Evolutionary conservation across 441 rosid species (phyloP), one percentile per base, ranked within the genome.

Genomic region (Pelargonium cotyledonis): DNA sequence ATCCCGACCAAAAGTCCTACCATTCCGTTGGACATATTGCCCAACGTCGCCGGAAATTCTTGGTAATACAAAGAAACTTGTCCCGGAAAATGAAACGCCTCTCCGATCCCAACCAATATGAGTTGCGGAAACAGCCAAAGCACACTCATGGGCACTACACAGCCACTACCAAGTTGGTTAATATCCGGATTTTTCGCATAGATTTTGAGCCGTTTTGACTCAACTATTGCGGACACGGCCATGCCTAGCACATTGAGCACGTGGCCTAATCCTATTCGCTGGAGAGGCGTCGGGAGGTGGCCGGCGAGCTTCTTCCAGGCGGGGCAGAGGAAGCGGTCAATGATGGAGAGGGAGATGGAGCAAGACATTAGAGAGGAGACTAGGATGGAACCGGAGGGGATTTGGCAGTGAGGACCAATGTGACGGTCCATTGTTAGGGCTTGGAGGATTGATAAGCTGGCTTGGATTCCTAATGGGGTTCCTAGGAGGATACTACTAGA

Each of bases 31-130:
- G 91, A 79, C 0, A 84, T 84, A 63, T 80, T 84, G 5, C 69
- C 58, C 69, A 90, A 47, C 0, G 88, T 78, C 65, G 14, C 73
- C 0, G 90, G 96, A 35, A 88, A 90, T 53, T 90, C 88, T 68
- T 83, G 93, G 67, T 86, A 83, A 65, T 76, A 86, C 5, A 88
- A 40, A 2, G 82, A 71, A 19, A 81, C 85, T 69, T 85, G 86
- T 61, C 88, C 89, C 0, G 91, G 91, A 47, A 76, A 77, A 72
- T 84, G 84, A 31, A 84, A 85, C 38, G 88, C 85, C 65, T 84
- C 85, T 57, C 83, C 88, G 0, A 89, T 73, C 15, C 90, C 95
- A 0, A 78, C 78, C 21, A 87, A 16, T 8, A 80, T 73, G 6
- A 89, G 75, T 57, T 83, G 90, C 11, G 85, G 85, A 71, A 85